A percentile compares a stretch with the other conserved stretches of the same genome.
Conservation (phyloP, 2,329 filamentous ascomycete genomes). For the Penicillium sumatraense region DNA sequence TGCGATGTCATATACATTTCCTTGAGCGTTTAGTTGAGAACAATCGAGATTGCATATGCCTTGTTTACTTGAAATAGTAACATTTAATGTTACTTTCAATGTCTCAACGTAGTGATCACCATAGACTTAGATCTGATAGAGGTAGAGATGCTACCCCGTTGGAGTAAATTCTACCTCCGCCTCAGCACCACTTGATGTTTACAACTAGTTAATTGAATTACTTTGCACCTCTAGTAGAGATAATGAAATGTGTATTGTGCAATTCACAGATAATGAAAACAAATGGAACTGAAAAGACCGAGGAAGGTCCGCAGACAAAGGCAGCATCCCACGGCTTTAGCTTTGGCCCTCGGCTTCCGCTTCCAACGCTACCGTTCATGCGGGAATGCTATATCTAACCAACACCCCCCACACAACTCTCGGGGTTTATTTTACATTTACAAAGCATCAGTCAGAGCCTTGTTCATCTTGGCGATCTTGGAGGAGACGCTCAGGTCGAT, state of each 20-base stretch:
- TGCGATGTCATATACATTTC: slow-evolving; percentile 1
- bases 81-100: no score
- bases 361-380: slow-evolving; percentile 34
- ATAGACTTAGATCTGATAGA: background rate
- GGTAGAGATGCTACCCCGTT: no score
- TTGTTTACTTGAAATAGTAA: background rate
- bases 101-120: no score
- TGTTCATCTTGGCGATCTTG: slow-evolving; percentile 98
- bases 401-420: slow-evolving; percentile 24
- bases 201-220: no score
- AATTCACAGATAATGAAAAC: slow-evolving; percentile 32
- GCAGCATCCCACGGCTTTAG: slow-evolving; percentile 4
- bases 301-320: slow-evolving; percentile 4
- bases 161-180: no score
- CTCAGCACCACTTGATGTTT: no score
- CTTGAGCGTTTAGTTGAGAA: slow-evolving; percentile 6
- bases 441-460: slow-evolving; percentile 94
- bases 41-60: slow-evolving; percentile 8
- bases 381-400: slow-evolving; percentile 31
- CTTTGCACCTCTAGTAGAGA: no score
- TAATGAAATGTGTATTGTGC: slow-evolving; percentile 28
- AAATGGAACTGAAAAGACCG: slow-evolving; percentile 24
- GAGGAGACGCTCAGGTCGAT: slow-evolving; percentile 95
- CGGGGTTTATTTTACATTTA: slow-evolving; percentile 63
- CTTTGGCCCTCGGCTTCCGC: no score